Conservation (phyloP, 768 basidiomycete species). For the Pulveroboletus frians region DNA sequence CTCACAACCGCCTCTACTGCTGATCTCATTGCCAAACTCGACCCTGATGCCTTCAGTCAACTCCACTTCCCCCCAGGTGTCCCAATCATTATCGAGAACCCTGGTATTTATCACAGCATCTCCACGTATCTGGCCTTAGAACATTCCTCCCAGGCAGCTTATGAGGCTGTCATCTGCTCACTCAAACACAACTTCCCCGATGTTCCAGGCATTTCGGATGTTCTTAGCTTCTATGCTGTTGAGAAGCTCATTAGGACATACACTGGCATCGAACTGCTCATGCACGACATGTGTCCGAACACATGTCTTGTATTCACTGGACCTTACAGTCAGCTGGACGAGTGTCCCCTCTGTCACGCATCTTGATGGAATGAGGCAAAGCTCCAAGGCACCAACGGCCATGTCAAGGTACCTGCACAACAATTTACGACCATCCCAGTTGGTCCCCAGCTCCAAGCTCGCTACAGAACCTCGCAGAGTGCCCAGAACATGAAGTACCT, state of each 20-base stretch:
- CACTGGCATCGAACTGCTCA: too few species aligned
- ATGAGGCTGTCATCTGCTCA: not conserved
- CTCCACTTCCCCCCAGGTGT: too few species aligned
- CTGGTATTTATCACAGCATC: not conserved
- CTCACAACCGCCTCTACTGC: too few species aligned
- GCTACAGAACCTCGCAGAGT: too few species aligned
- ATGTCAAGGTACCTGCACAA: too few species aligned
- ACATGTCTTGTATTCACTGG: constrained; percentile 40
- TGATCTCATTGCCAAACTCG: too few species aligned
- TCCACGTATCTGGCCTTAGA: not conserved
- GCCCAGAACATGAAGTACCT: too few species aligned
- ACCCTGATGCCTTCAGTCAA: too few species aligned
- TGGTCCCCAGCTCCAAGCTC: too few species aligned
- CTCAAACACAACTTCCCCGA: not conserved
- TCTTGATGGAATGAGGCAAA: constrained; percentile 23
- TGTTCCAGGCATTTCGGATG: too few species aligned
- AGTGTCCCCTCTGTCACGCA: constrained; percentile 31
- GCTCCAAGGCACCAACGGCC: too few species aligned
- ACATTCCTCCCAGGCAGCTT: not conserved
- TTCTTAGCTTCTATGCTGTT: constrained; percentile 1
- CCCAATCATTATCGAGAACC: not conserved
- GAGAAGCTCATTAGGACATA: constrained; percentile 5
- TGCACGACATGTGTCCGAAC: constrained; percentile 40
- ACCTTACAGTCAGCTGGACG: constrained; percentile 25
- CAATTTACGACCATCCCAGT: too few species aligned